A percentile compares a stretch with the other conserved stretches of the same genome.
phyloP scores from a whole-genome alignment of 345 rosid genomes.

The Brassica nigra region DNA sequence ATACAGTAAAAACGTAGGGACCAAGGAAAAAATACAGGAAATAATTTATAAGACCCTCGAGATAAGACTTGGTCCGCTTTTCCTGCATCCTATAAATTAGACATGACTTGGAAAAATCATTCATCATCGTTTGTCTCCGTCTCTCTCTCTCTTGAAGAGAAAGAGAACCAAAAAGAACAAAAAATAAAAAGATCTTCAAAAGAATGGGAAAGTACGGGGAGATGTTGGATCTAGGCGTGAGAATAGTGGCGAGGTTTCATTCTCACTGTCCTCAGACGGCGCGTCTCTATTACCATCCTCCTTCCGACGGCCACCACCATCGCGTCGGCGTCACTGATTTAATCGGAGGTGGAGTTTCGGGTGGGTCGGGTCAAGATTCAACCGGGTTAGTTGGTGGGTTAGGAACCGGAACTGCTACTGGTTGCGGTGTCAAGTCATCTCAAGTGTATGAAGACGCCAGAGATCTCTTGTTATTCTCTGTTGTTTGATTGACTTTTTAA shows the following conservation, averaged over 20 bases:
- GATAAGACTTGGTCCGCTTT: constrained; percentile 9
- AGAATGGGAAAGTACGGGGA: constrained; percentile 72
- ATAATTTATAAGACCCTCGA: constrained; percentile 21
- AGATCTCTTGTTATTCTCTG: constrained; percentile 37
- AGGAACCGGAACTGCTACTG: neutral
- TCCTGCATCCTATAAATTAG: constrained; percentile 20
- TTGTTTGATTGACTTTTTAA: constrained; percentile 28
- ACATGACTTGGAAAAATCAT: neutral
- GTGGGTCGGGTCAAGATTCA: constrained; percentile 37
- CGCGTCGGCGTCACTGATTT: constrained; percentile 29
- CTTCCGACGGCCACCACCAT: constrained; percentile 50
- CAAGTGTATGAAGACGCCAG: constrained; percentile 24
- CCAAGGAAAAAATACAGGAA: neutral
- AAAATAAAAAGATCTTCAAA: neutral
- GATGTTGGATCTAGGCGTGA: constrained; percentile 68
- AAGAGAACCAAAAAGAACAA: neutral
- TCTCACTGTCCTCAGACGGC: constrained; percentile 91
- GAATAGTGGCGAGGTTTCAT: constrained; percentile 76
- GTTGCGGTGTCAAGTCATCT: constrained; percentile 32
- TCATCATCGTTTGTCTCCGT: neutral
- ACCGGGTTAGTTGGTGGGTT: constrained; percentile 30
- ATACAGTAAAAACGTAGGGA: neutral
- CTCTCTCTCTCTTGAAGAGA: constrained; percentile 9
- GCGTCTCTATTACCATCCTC: constrained; percentile 74
- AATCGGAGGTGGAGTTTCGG: constrained; percentile 26